These are phyloP conservation scores for Pseudocercospora musae DNA, from an alignment of 2,329 filamentous ascomycete genomes.

Conservation along the genomic window DNA sequence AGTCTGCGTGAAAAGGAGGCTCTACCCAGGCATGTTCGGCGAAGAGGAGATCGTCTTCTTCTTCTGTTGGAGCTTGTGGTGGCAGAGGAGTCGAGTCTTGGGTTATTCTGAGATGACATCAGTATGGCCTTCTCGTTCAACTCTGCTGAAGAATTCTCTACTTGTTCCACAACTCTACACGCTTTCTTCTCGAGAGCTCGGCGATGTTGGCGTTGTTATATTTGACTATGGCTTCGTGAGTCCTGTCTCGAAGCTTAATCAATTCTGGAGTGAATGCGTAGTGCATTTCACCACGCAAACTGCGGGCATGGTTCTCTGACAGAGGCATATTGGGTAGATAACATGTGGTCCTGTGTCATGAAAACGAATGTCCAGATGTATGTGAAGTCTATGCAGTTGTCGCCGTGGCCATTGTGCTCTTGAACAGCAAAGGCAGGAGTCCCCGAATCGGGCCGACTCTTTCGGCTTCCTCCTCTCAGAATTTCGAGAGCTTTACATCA, in stretches of 20 bases:
- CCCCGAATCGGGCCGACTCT: conserved; percentile 4
- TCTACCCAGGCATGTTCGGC: conserved; percentile 67
- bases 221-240: conserved; percentile 56
- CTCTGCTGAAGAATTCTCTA: conserved; percentile 16
- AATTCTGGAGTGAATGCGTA: conserved; percentile 70
- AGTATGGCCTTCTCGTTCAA: neutral
- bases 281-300: conserved; percentile 58
- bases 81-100: conserved; percentile 63
- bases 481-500: conserved; percentile 5
- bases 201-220: conserved; percentile 63
- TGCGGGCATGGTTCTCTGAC: conserved; percentile 36
- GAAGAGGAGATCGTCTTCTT: conserved; percentile 64
- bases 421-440: neutral
- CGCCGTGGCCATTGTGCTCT: neutral
- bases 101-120: conserved; percentile 53
- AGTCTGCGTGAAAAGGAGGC: conserved; percentile 68
- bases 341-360: neutral
- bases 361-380: neutral
- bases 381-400: neutral
- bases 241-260: conserved; percentile 60
- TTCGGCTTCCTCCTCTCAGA: neutral
- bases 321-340: conserved; percentile 8
- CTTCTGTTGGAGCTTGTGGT: conserved; percentile 52
- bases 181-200: conserved; percentile 55
- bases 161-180: conserved; percentile 69